Evolutionary conservation across 1,139 yeast genomes (phyloP).

Genomic region (Taphrina flavorubra): DNA sequence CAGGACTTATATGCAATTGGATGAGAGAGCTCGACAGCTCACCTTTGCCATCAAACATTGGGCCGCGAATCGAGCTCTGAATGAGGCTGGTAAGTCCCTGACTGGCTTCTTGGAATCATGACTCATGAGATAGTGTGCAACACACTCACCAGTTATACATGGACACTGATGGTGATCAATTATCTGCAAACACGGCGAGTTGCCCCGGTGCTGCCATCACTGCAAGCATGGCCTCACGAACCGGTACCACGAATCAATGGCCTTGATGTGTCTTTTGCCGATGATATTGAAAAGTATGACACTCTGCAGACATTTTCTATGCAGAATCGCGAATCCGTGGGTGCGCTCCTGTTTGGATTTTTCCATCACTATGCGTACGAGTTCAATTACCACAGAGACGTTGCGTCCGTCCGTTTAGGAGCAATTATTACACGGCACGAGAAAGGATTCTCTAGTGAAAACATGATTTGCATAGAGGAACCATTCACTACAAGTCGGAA

Average conservation of each 20-base stretch:
- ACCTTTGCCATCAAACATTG: slow-evolving; percentile 48
- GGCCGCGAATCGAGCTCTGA: slow-evolving; percentile 48
- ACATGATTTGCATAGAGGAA: slow-evolving; percentile 48
- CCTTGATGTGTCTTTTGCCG: slow-evolving; percentile 47
- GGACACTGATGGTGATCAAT: slow-evolving; percentile 48
- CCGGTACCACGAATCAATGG: slow-evolving; percentile 43
- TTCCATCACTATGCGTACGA: slow-evolving; percentile 47
- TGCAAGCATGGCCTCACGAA: slow-evolving; percentile 45
- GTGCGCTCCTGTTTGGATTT: slow-evolving; percentile 46
- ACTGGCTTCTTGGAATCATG: slow-evolving; percentile 37
- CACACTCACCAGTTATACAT: slow-evolving; percentile 48
- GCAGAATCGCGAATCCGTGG: slow-evolving; percentile 47
- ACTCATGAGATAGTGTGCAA: slow-evolving; percentile 25
- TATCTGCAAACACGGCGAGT: slow-evolving; percentile 46
- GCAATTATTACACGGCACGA: slow-evolving; percentile 45
- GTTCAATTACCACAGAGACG: slow-evolving; percentile 46
- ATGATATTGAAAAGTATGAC: slow-evolving; percentile 44
- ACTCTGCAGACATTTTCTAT: slow-evolving; percentile 45
- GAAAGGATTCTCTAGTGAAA: slow-evolving; percentile 48
- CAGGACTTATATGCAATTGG: slow-evolving; percentile 47
- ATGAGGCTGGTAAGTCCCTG: slow-evolving; percentile 47
- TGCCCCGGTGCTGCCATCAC: slow-evolving; percentile 47
- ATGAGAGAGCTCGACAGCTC: slow-evolving; percentile 47
- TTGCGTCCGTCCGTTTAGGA: slow-evolving; percentile 48
- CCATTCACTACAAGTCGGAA: slow-evolving; percentile 47